Conservation (phyloP, 345 rosid species). For the Barbarea vulgaris region DNA sequence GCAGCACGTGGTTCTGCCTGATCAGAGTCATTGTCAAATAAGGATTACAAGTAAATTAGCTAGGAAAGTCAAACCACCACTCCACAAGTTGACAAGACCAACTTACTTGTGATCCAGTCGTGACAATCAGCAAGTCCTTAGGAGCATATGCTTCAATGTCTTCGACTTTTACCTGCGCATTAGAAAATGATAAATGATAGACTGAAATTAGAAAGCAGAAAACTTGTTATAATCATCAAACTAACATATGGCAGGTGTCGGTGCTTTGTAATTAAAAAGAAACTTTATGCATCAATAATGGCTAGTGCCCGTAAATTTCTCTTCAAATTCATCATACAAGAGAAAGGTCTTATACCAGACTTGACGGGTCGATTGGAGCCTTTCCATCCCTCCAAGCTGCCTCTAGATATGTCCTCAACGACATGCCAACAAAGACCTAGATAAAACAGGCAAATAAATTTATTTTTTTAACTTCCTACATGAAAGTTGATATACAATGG, state of each 20-base stretch:
- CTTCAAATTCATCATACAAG: neutral
- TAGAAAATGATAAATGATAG: slow-evolving; percentile 4
- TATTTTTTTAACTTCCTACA: slow-evolving; percentile 15
- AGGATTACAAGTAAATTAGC: slow-evolving; percentile 30
- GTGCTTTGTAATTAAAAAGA: neutral
- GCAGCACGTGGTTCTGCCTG: slow-evolving; percentile 99
- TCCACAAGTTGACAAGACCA: slow-evolving; percentile 15
- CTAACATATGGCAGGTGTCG: slow-evolving; percentile 6
- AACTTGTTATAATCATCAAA: neutral
- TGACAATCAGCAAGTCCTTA: slow-evolving; percentile 88
- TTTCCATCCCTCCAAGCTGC: slow-evolving; percentile 99
- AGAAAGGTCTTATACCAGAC: slow-evolving; percentile 58
- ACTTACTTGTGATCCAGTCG: slow-evolving; percentile 98
- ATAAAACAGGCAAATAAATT: neutral
- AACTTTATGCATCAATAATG: slow-evolving; percentile 23
- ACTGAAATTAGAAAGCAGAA: slow-evolving; percentile 9
- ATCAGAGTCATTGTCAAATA: slow-evolving; percentile 45
- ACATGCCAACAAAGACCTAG: slow-evolving; percentile 97
- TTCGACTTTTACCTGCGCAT: slow-evolving; percentile 76
- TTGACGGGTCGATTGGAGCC: slow-evolving; percentile 94
- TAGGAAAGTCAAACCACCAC: neutral
- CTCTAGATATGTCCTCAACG: slow-evolving; percentile 90
- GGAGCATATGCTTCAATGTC: slow-evolving; percentile 97
- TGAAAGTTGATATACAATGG: neutral
- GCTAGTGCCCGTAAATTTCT: neutral